Percentiles rank a stretch among this genome's conserved stretches.
Conservation (phyloP, 2,329 filamentous ascomycete species). For the Talaromyces sp. region DNA sequence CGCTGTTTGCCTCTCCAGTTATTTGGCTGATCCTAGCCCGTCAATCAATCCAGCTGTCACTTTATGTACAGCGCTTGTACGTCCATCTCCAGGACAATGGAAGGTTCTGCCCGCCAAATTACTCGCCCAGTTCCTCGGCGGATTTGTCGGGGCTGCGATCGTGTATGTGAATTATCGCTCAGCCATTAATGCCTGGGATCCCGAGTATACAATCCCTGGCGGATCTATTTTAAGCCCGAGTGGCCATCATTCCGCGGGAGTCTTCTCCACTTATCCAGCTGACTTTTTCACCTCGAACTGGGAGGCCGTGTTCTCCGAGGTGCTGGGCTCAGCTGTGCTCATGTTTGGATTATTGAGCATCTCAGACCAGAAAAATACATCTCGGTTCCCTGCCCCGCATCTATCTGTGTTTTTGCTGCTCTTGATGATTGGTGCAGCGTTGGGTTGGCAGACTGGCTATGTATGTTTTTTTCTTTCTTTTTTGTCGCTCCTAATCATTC, state of each 20-base stretch:
- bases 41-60: conserved; percentile 33
- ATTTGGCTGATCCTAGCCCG: conserved; percentile 31
- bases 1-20: conserved; percentile 32
- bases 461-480: no score
- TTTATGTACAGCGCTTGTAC: conserved; percentile 30
- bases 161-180: conserved; percentile 37
- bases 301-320: conserved; percentile 35
- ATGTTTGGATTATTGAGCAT: conserved; percentile 35
- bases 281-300: conserved; percentile 32
- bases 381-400: conserved; percentile 30
- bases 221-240: conserved; percentile 32
- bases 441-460: conserved; percentile 39
- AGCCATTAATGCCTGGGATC: conserved; percentile 35
- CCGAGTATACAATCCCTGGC: conserved; percentile 33
- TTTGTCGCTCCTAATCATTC: no score
- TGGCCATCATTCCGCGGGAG: conserved; percentile 33
- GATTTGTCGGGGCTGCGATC: conserved; percentile 33
- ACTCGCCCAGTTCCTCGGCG: conserved; percentile 32
- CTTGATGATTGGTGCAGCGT: conserved; percentile 31
- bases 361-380: conserved; percentile 28
- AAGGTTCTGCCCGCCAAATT: conserved; percentile 31
- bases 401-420: conserved; percentile 31
- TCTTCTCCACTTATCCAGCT: conserved; percentile 33
- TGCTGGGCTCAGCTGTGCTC: conserved; percentile 31
- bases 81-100: conserved; percentile 32